Conservation (phyloP, 1,284 basidiomycete genomes). For the Rhodotorula sp. region DNA sequence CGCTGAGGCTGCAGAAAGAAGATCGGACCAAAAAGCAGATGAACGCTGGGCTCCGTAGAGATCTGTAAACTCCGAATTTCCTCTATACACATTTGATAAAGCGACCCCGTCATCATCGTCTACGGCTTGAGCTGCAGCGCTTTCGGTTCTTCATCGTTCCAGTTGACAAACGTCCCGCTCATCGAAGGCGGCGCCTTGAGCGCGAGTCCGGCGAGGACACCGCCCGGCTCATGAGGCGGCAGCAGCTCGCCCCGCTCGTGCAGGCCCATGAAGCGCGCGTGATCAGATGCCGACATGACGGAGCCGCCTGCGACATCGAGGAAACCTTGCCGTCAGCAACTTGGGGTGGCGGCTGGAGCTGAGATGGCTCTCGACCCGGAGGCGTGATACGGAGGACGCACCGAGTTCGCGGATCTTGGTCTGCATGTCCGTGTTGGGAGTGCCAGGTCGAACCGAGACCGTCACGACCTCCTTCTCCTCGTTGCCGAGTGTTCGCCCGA, state of each 20-base stretch:
- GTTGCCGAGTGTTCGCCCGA: slow-evolving; percentile 65
- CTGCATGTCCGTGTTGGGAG: slow-evolving; percentile 60
- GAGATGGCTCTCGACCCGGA: not conserved
- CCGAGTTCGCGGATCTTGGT: slow-evolving; percentile 37
- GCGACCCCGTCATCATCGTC: not conserved
- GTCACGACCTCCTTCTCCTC: slow-evolving; percentile 74
- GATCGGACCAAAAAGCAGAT: no score
- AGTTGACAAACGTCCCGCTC: slow-evolving; percentile 71
- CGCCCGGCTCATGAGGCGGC: slow-evolving; percentile 57
- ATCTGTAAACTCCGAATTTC: not conserved
- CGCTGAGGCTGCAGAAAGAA: no score
- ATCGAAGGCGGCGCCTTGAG: slow-evolving; percentile 51
- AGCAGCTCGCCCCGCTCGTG: slow-evolving; percentile 64
- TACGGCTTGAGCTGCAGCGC: not conserved
- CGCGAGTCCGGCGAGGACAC: slow-evolving; percentile 63
- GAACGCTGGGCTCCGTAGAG: no score
- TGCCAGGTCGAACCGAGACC: slow-evolving; percentile 77
- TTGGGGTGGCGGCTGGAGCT: not conserved
- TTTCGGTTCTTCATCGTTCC: slow-evolving; percentile 50
- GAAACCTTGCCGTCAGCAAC: not conserved
- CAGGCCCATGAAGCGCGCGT: slow-evolving; percentile 60
- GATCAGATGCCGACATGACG: slow-evolving; percentile 58
- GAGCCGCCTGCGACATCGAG: slow-evolving; percentile 39
- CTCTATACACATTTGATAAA: not conserved
- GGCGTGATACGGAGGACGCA: not conserved